phyloP scores from a whole-genome alignment of 2,329 filamentous ascomycete genomes.

The Aspergillus pseudonomiae region DNA sequence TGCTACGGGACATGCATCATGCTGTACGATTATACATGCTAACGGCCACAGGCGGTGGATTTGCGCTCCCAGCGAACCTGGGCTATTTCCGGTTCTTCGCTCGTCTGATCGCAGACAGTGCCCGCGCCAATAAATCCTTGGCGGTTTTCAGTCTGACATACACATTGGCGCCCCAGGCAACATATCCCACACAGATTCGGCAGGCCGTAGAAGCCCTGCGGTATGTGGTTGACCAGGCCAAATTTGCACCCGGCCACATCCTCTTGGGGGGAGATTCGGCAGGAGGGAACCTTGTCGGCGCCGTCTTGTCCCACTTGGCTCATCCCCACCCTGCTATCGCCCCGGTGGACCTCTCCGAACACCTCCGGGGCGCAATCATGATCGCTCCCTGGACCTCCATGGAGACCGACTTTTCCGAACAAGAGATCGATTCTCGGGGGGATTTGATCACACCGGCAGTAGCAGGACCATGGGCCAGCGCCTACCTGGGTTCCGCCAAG shows the following conservation, averaged over 20 bases:
- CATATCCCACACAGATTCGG: constrained; percentile 48
- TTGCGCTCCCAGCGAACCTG: constrained; percentile 50
- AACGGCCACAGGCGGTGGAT: constrained; percentile 55
- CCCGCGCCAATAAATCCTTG: constrained; percentile 48
- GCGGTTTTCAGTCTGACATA: constrained; percentile 61
- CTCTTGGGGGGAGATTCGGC: constrained; percentile 50
- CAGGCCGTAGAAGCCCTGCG: constrained; percentile 46
- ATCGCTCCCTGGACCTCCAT: constrained; percentile 64
- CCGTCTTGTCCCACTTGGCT: constrained; percentile 43
- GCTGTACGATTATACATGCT: neutral
- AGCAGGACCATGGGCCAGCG: constrained; percentile 50
- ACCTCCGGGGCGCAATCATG: constrained; percentile 55
- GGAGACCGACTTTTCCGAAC: constrained; percentile 47
- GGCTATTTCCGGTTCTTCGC: constrained; percentile 55
- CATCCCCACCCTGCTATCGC: constrained; percentile 61
- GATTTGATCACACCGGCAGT: constrained; percentile 52
- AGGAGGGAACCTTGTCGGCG: constrained; percentile 46
- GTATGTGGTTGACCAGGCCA: constrained; percentile 40
- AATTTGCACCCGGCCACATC: constrained; percentile 38
- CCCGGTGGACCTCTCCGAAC: constrained; percentile 43
- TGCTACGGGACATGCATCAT: neutral
- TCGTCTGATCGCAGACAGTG: constrained; percentile 48
- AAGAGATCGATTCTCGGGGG: constrained; percentile 51
- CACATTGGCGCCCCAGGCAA: constrained; percentile 54
- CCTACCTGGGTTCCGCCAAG: constrained; percentile 48